These are phyloP conservation scores for Leptographium galeiforme DNA, from an alignment of 2,329 filamentous ascomycete species.

Conservation along the genomic window DNA sequence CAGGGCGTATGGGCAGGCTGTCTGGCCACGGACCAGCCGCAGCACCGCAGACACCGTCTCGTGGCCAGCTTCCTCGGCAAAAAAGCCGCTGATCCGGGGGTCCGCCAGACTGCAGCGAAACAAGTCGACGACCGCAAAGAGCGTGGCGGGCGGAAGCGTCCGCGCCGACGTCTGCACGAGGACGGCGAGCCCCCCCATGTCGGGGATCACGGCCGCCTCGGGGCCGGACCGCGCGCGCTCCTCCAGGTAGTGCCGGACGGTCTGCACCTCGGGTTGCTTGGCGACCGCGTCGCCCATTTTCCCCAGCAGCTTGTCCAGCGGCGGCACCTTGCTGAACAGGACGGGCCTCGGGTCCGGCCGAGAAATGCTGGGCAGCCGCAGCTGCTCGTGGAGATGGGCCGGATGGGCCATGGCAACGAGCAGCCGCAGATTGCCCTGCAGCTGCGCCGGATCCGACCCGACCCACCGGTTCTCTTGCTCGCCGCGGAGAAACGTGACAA, in stretches of 20 bases:
- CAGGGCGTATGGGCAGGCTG: slow-evolving; percentile 59
- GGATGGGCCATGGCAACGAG: slow-evolving; percentile 64
- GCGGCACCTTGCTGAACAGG: slow-evolving; percentile 64
- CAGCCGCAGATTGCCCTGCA: slow-evolving; percentile 60
- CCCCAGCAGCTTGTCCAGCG: slow-evolving; percentile 64
- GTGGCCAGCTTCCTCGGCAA: slow-evolving; percentile 60
- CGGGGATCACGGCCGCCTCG: slow-evolving; percentile 55
- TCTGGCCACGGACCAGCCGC: slow-evolving; percentile 34
- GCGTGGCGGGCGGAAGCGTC: slow-evolving; percentile 45
- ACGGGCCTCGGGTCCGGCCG: slow-evolving; percentile 51
- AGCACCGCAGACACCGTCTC: slow-evolving; percentile 50
- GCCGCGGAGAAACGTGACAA: slow-evolving; percentile 71
- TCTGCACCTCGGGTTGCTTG: slow-evolving; percentile 44
- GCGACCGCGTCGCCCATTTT: slow-evolving; percentile 51
- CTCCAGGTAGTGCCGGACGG: slow-evolving; percentile 59
- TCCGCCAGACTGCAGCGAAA: slow-evolving; percentile 68
- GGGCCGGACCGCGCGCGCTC: slow-evolving; percentile 42
- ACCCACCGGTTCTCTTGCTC: slow-evolving; percentile 67
- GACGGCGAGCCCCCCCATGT: slow-evolving; percentile 49
- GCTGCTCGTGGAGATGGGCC: slow-evolving; percentile 58
- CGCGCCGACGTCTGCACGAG: slow-evolving; percentile 44
- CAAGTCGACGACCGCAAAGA: slow-evolving; percentile 79
- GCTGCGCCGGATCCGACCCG: slow-evolving; percentile 54
- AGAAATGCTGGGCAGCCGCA: slow-evolving; percentile 59
- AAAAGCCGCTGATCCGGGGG: slow-evolving; percentile 64